A percentile compares a stretch with the other conserved stretches of the same genome.
Conservation (phyloP, 192 early-diverging fungal species). For the Mortierella alpina region DNA sequence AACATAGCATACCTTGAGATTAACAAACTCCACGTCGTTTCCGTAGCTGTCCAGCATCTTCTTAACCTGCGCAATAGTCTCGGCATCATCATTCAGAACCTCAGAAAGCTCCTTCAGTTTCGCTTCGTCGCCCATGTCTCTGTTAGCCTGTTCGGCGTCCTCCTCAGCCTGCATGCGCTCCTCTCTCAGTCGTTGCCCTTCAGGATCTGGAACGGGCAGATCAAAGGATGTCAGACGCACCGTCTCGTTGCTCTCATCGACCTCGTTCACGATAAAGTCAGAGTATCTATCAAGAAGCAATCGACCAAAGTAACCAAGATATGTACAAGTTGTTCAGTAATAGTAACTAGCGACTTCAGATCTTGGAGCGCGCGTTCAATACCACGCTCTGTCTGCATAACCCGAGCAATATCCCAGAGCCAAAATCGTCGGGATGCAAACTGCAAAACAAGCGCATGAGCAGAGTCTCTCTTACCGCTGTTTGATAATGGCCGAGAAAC, state of each 20-base stretch:
- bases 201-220: conserved; percentile 18
- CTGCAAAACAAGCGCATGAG: background rate
- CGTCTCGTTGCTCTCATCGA: conserved; percentile 74
- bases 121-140: conserved; percentile 28
- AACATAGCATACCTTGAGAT: conserved; percentile 27
- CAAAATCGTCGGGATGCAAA: too few relatives aligned
- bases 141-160: conserved; percentile 25
- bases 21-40: conserved; percentile 44
- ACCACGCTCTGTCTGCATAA: too few relatives aligned
- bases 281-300: conserved; percentile 66
- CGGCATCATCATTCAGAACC: conserved; percentile 18
- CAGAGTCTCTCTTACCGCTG: conserved; percentile 55
- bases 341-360: background rate
- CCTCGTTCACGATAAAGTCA: conserved; percentile 96
- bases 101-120: conserved; percentile 28
- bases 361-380: background rate
- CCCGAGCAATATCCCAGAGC: too few relatives aligned
- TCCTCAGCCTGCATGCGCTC: conserved; percentile 37
- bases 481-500: conserved; percentile 72
- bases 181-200: conserved; percentile 8
- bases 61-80: conserved; percentile 34
- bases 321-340: background rate
- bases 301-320: background rate
- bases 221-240: conserved; percentile 69
- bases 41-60: conserved; percentile 53